Base-by-base conservation (phyloP, 2,329 filamentous ascomycete genomes). In the Colletotrichum sp. region DNA sequence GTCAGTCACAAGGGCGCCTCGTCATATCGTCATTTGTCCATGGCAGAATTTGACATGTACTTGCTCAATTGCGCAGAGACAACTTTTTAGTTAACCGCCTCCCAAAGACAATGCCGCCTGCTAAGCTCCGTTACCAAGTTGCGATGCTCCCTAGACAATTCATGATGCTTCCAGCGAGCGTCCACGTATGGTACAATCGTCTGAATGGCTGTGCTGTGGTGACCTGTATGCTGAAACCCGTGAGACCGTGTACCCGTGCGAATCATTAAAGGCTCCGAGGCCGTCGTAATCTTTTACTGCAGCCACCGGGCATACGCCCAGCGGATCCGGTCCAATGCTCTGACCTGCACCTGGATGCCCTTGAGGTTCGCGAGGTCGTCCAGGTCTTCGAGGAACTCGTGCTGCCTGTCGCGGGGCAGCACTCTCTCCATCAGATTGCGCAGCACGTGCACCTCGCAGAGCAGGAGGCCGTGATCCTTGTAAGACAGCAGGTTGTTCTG, bases 261-360 rank as follows among this genome's bases (percentile, higher is more conserved):
- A 76, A 74, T 74, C 74, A 59, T 74, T 76, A 75, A 70, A 64
- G 63, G 57, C 55, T 28, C 65, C 62, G 21, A 67, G 28, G n/a
- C 66, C 55, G 21, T 28, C 49, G 39, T 68, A 10, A 12, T 24
- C 55, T 32, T 39, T 75, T 49, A 87, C 73, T 81, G 85, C 68
- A 95, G 82, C 94, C 94, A 98, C 82, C 93, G 93, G 3, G 92
- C 92, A 87, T 98, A 99, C 6, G 94, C 94, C 96, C 97, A 99
- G 77, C 95, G 90, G 79, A 99, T 95, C 76, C 97, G 90, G 80
- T 96, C 92, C 70, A 98, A 87, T 59, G 96, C 94, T 82, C 92
- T 93, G 76, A 93, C 89, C 87, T 99, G 96, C 79, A 93, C 90
- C 80, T 93, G 91, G 68, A 98, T 90, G 4, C 95, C 95, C 79